Conservation (phyloP, 2,329 filamentous ascomycete genomes). For the Verticillium nubilum region DNA sequence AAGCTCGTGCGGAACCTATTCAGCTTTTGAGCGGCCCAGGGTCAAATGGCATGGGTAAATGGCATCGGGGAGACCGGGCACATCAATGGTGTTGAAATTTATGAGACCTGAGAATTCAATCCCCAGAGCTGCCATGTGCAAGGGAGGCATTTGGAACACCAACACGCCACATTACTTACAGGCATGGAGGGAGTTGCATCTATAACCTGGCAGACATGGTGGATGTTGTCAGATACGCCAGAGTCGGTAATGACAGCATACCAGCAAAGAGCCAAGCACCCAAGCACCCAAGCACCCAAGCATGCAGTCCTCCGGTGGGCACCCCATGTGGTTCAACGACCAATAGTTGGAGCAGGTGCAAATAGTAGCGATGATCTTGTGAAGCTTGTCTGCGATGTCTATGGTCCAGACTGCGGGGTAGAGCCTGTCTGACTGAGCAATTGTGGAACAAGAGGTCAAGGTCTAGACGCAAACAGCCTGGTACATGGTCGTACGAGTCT, state of each 20-base stretch:
- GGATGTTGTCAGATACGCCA: not conserved
- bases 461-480: not conserved
- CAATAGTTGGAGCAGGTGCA: not conserved
- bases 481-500: not conserved
- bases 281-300: not conserved
- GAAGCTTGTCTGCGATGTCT: not conserved
- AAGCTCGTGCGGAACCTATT: not conserved
- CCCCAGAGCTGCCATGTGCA: not conserved
- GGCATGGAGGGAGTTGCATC: not conserved
- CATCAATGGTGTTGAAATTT: not conserved
- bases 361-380: not conserved
- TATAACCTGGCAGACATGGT: no score
- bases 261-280: not conserved
- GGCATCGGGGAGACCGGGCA: no score
- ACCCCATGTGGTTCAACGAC: not conserved
- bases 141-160: not conserved
- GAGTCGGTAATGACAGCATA: not conserved
- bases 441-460: not conserved
- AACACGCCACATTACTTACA: not conserved
- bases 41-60: not conserved
- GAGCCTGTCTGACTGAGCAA: not conserved
- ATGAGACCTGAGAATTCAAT: not conserved
- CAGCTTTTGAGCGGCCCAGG: not conserved
- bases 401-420: not conserved
- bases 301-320: not conserved